phyloP scores from a whole-genome alignment of 2,329 filamentous ascomycete species.

The Juglanconis juglandina region DNA sequence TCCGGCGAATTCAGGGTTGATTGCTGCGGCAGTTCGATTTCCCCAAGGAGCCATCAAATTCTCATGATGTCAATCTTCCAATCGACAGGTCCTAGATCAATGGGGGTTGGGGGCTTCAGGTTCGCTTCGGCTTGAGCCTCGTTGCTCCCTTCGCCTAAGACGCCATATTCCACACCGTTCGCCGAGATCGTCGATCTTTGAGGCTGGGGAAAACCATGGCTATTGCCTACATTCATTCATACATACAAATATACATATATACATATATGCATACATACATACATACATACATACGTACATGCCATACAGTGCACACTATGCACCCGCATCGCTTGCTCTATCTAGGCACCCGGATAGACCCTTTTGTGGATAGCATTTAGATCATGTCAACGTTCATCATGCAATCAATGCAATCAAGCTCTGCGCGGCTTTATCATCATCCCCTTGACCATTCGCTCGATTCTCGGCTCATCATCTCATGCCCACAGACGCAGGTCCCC shows the following conservation, averaged over 20 bases:
- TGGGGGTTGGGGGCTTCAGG: constrained; percentile 58
- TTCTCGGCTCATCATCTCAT: neutral
- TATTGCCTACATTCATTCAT: constrained; percentile 57
- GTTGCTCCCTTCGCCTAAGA: constrained; percentile 56
- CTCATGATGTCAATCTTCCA: constrained; percentile 81
- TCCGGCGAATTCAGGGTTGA: constrained; percentile 67
- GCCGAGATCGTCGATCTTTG: constrained; percentile 87
- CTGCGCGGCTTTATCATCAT: no score
- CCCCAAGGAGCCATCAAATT: constrained; percentile 73
- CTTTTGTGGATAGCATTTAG: no score
- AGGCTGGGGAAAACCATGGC: constrained; percentile 91
- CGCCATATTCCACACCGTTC: constrained; percentile 89
- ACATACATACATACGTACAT: no score
- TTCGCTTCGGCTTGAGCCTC: constrained; percentile 70
- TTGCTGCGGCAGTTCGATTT: constrained; percentile 83
- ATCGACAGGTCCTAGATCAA: constrained; percentile 95
- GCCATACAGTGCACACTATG: no score
- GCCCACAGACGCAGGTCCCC: neutral
- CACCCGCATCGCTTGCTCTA: no score
- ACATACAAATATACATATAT: neutral
- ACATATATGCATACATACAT: neutral
- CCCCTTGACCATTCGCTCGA: no score
- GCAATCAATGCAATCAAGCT: no score
- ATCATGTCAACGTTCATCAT: no score
- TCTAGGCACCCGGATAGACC: no score